Evolutionary conservation across 495 filamentous ascomycete genomes (phyloP).

Genomic region (Hypoxylon crocopeplum): DNA sequence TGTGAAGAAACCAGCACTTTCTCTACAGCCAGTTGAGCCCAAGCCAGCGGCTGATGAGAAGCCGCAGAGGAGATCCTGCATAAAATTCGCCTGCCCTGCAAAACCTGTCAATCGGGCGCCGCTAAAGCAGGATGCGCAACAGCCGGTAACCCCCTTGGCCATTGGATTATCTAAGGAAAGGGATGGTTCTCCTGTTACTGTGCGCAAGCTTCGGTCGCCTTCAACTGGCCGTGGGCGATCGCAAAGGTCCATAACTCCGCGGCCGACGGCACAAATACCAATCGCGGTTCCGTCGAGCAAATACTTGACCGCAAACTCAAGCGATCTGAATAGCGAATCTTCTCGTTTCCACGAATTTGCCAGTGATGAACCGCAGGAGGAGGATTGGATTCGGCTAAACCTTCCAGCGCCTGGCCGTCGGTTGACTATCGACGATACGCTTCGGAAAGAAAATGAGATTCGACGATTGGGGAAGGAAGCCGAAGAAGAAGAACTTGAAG

Average conservation of each 20-base stretch:
- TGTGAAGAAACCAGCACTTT: constrained; percentile 37
- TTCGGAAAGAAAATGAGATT: constrained; percentile 89
- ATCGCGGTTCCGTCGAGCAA: constrained; percentile 44
- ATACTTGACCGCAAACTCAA: constrained; percentile 57
- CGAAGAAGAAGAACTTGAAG: constrained; percentile 81
- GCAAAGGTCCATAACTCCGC: constrained; percentile 55
- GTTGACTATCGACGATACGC: constrained; percentile 86
- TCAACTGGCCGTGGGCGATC: constrained; percentile 52
- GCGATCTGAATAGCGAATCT: constrained; percentile 70
- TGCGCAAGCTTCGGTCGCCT: constrained; percentile 49
- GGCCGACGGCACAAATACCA: constrained; percentile 44
- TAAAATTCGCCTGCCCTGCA: constrained; percentile 60
- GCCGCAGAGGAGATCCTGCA: constrained; percentile 49
- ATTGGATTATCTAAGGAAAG: constrained; percentile 33
- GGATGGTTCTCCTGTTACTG: constrained; percentile 46
- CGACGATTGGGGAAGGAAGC: constrained; percentile 87
- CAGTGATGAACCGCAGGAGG: constrained; percentile 77
- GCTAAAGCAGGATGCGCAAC: constrained; percentile 16
- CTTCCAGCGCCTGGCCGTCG: constrained; percentile 64
- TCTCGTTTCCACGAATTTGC: constrained; percentile 92
- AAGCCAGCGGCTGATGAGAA: constrained; percentile 39
- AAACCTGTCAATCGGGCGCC: constrained; percentile 33
- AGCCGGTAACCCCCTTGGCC: constrained; percentile 27
- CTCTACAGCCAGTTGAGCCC: constrained; percentile 34
- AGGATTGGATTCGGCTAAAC: constrained; percentile 83